These are phyloP conservation scores for Candida frijolesensis DNA, from an alignment of 1,139 yeast species.

Conservation along the genomic window DNA sequence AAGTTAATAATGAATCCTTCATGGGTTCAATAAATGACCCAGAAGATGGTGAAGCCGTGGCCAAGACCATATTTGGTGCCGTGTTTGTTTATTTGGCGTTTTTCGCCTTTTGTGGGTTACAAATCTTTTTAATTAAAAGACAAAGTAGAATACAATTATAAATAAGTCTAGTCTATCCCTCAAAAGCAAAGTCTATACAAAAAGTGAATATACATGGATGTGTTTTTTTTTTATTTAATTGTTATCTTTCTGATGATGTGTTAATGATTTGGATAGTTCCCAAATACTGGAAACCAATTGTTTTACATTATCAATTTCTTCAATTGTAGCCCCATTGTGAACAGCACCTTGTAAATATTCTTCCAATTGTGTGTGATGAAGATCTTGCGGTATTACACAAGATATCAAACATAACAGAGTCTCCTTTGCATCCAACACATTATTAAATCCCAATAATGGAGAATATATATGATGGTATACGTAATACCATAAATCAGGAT, in stretches of 20 bases:
- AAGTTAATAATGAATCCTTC: slow-evolving; percentile 83
- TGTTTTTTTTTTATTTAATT: not conserved
- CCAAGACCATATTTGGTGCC: slow-evolving; percentile 86
- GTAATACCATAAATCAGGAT: slow-evolving; percentile 82
- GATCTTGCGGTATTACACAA: slow-evolving; percentile 86
- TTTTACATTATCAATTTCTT: slow-evolving; percentile 62
- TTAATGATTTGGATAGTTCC: slow-evolving; percentile 62
- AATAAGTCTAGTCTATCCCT: not conserved
- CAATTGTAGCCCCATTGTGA: slow-evolving; percentile 71
- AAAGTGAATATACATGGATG: not conserved
- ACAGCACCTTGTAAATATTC: slow-evolving; percentile 88
- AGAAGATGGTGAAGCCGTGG: slow-evolving; percentile 90
- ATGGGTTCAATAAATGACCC: slow-evolving; percentile 92
- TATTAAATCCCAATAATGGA: slow-evolving; percentile 70
- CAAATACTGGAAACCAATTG: slow-evolving; percentile 64
- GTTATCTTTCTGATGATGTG: not conserved
- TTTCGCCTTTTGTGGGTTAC: slow-evolving; percentile 88
- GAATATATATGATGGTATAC: slow-evolving; percentile 78
- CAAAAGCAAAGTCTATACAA: no score
- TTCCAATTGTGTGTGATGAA: slow-evolving; percentile 77
- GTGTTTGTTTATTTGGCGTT: slow-evolving; percentile 80
- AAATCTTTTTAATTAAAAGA: slow-evolving; percentile 63
- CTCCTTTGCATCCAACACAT: slow-evolving; percentile 63
- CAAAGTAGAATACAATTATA: slow-evolving; percentile 55
- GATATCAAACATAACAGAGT: slow-evolving; percentile 79